phyloP scores from a whole-genome alignment of 306 rosid species.

The Trichosanthes cucumerina region DNA sequence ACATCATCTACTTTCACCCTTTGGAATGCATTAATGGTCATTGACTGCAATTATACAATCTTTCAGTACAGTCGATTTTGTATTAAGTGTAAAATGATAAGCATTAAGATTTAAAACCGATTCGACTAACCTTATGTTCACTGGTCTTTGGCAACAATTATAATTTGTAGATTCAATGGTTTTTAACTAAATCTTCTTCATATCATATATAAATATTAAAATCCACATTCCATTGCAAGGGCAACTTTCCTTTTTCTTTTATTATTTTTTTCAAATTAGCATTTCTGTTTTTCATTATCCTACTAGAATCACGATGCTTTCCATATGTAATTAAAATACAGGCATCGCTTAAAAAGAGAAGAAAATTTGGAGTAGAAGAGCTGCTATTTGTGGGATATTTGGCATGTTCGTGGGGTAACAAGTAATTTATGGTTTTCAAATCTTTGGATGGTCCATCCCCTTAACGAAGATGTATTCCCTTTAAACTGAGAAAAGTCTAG shows the following conservation, averaged over 20 bases:
- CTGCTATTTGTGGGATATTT: neutral
- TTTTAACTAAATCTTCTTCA: neutral
- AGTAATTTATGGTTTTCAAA: neutral
- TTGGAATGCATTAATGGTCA: constrained; percentile 55
- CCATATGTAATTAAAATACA: neutral
- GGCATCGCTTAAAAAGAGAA: neutral
- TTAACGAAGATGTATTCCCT: neutral
- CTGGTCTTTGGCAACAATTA: neutral
- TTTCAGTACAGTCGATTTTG: neutral
- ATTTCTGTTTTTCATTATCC: neutral
- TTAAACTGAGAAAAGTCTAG: neutral
- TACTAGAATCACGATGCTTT: neutral
- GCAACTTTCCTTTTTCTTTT: neutral
- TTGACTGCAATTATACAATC: constrained; percentile 39
- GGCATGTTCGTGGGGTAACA: neutral
- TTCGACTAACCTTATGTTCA: neutral
- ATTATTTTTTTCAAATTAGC: neutral
- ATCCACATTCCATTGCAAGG: neutral
- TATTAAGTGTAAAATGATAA: neutral
- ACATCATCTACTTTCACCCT: constrained; percentile 64
- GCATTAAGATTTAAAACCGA: neutral
- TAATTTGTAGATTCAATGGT: neutral
- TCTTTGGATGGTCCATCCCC: neutral
- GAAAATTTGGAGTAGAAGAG: neutral
- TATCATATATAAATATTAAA: neutral